phyloP scores from a whole-genome alignment of 208 protist genomes.

The Acanthamoeba pearcei region DNA sequence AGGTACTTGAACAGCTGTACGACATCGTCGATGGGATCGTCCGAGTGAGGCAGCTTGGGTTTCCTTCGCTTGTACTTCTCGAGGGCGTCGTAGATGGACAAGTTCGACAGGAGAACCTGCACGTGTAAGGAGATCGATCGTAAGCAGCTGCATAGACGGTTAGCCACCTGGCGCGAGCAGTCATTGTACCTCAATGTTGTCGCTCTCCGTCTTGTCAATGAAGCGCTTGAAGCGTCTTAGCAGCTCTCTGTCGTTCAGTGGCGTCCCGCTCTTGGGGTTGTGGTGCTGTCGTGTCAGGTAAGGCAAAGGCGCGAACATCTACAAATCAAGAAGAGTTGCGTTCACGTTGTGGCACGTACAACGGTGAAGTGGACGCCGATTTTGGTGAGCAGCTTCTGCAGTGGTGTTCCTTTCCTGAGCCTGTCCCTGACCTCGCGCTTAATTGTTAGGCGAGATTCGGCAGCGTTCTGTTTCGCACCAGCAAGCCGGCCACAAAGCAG shows the following conservation, averaged over 20 bases:
- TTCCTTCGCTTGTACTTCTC: constrained; percentile 50
- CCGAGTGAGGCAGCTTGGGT: constrained; percentile 13
- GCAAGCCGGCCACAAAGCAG: background rate
- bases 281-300: background rate
- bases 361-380: constrained; percentile 27
- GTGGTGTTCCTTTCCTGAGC: background rate
- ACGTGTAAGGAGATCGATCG: too few species aligned
- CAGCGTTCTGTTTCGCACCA: background rate
- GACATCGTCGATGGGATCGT: background rate
- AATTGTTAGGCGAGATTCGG: background rate
- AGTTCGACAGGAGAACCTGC: background rate
- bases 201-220: constrained; percentile 11
- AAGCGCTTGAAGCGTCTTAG: constrained; percentile 19
- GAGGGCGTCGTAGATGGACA: constrained; percentile 23
- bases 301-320: background rate
- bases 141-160: background rate
- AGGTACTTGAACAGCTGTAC: constrained; percentile 25
- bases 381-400: constrained; percentile 17
- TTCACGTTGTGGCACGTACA: background rate
- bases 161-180: too few species aligned
- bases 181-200: background rate
- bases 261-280: background rate
- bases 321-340: background rate
- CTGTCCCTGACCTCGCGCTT: background rate
- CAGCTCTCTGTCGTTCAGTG: background rate